Conservation (phyloP, 192 early-diverging fungal species). For the Ambispora gerdemannii region DNA sequence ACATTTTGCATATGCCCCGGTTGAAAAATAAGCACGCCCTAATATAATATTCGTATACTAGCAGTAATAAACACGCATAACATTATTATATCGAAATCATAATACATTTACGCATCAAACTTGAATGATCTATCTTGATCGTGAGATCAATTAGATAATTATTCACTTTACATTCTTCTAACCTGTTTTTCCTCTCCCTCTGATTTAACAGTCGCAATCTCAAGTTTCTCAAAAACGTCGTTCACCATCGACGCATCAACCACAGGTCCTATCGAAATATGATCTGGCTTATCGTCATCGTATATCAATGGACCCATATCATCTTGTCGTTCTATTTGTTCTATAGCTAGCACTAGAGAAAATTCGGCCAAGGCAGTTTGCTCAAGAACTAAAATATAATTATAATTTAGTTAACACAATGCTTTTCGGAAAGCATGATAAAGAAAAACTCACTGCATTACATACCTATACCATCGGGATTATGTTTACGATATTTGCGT, state of each 20-base stretch:
- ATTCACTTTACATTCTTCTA: conserved; percentile 2
- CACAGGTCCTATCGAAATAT: conserved; percentile 26
- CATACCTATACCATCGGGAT: conserved; percentile 50
- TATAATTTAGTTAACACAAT: neutral
- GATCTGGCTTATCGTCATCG: conserved; percentile 30
- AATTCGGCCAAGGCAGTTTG: conserved; percentile 43
- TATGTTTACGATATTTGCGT: conserved; percentile 54
- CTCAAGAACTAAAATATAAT: conserved; percentile 33
- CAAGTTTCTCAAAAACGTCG: conserved; percentile 30
- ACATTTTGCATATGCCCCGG: conserved; percentile 47
- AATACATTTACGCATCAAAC: neutral
- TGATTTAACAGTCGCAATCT: conserved; percentile 3
- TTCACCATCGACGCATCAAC: conserved; percentile 19
- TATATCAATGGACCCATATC: neutral
- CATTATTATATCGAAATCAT: neutral
- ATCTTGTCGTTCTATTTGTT: neutral
- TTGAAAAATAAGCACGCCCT: conserved; percentile 58
- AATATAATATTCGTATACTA: conserved; percentile 38
- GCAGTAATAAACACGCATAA: neutral
- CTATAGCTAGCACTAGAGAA: conserved; percentile 29
- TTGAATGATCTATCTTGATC: neutral
- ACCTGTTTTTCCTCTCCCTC: conserved; percentile 24
- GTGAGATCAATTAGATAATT: neutral
- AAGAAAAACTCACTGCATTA: neutral
- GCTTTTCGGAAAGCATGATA: neutral